phyloP scores from a whole-genome alignment of 768 basidiomycete genomes.

The Holtermannia corniformis region DNA sequence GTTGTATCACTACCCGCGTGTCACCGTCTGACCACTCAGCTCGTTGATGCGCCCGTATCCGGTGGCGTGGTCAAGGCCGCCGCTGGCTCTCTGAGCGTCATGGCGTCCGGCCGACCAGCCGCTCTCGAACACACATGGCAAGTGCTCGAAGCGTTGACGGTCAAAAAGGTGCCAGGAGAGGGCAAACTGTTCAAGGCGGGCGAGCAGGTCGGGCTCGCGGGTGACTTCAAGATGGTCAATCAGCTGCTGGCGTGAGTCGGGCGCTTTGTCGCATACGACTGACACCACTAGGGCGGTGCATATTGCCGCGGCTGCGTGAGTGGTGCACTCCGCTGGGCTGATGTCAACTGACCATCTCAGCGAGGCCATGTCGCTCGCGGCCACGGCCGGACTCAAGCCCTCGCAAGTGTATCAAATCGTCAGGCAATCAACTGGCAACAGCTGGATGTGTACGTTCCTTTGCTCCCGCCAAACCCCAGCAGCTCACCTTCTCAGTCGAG shows the following conservation, averaged over 20 bases:
- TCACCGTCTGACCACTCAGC: not conserved
- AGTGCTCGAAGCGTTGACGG: conserved; percentile 27
- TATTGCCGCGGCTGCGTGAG: conserved; percentile 16
- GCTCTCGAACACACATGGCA: conserved; percentile 16
- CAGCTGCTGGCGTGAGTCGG: conserved; percentile 36
- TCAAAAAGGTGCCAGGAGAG: conserved; percentile 5
- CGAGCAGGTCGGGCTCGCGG: conserved; percentile 20
- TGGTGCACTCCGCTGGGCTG: conserved; percentile 2
- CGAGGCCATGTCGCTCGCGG: conserved; percentile 26
- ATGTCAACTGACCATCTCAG: conserved; percentile 1
- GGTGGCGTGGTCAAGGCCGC: conserved; percentile 33
- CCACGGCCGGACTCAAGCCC: conserved; percentile 24
- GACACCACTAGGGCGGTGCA: too few relatives aligned
- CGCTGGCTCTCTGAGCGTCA: conserved; percentile 25
- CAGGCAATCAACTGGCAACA: conserved; percentile 18
- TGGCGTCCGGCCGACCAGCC: conserved; percentile 21
- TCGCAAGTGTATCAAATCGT: conserved; percentile 27
- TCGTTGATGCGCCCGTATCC: conserved; percentile 32
- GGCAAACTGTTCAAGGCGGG: conserved; percentile 23
- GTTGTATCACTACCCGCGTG: too few relatives aligned
- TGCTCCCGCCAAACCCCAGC: not conserved
- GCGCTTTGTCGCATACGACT: too few relatives aligned
- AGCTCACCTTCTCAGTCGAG: conserved; percentile 10
- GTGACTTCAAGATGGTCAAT: conserved; percentile 37
- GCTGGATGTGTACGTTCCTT: conserved; percentile 30